Evolutionary conservation across 192 early-diverging fungal species (phyloP).

Genomic region (Jimgerdemannia lactiflua): DNA sequence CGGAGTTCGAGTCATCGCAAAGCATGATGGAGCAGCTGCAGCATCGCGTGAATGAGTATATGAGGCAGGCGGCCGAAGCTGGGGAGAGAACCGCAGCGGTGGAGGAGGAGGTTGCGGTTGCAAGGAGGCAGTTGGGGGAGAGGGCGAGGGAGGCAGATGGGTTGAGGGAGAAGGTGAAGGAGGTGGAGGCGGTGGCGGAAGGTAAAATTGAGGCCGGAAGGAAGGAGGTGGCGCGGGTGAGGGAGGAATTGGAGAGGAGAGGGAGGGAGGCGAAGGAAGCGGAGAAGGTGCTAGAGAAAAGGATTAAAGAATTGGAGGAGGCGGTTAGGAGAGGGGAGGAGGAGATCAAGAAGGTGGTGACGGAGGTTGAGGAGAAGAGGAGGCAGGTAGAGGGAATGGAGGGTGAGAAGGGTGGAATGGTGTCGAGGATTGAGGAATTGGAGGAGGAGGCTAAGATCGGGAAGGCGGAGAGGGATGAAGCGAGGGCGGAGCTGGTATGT

Average conservation of each 20-base stretch:
- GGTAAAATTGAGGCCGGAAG: not conserved
- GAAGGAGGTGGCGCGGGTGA: conserved; percentile 3
- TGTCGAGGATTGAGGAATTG: conserved; percentile 13
- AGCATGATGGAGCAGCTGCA: conserved; percentile 52
- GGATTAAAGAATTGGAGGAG: conserved; percentile 4
- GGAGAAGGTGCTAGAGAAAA: conserved; percentile 13
- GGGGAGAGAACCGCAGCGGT: conserved; percentile 49
- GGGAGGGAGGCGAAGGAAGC: not conserved
- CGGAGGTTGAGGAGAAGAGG: conserved; percentile 23
- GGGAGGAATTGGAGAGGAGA: conserved; percentile 6
- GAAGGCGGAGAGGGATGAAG: not conserved
- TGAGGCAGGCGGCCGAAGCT: conserved; percentile 43
- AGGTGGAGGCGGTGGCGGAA: conserved; percentile 16
- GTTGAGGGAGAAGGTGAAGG: conserved; percentile 17
- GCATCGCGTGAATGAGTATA: conserved; percentile 44
- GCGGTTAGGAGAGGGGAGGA: conserved; percentile 15
- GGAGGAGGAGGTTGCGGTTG: conserved; percentile 44
- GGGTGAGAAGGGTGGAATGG: conserved; percentile 9
- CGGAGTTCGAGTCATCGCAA: conserved; percentile 60
- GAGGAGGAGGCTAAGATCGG: conserved; percentile 5
- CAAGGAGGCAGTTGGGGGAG: conserved; percentile 38
- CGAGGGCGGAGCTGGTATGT: not conserved
- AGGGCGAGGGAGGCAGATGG: conserved; percentile 21
- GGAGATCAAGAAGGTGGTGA: conserved; percentile 19
- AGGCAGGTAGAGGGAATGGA: conserved; percentile 9